Conservation (phyloP, 164 flowering plant species). For the Dillenia suffruticosa region DNA sequence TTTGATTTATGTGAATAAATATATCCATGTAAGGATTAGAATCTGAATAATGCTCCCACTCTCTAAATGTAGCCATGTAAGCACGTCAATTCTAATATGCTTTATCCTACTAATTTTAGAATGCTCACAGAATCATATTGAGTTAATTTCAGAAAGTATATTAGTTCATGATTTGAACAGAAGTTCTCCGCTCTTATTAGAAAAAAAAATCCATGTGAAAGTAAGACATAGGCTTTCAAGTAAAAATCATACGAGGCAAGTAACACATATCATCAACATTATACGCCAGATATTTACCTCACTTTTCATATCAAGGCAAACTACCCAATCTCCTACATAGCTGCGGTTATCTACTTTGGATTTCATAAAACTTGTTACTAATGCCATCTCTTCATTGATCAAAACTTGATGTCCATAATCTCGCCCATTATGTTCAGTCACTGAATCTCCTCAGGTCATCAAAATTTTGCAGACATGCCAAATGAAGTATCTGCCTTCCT, state of each 20-base stretch:
- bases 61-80: too few relatives aligned
- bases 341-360: conserved; percentile 62
- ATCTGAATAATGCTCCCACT: too few relatives aligned
- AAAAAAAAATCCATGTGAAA: too few relatives aligned
- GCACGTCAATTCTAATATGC: too few relatives aligned
- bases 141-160: too few relatives aligned
- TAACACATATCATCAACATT: conserved; percentile 3
- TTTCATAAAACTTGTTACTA: conserved; percentile 75
- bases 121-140: too few relatives aligned
- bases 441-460: conserved; percentile 89
- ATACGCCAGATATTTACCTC: conserved; percentile 30
- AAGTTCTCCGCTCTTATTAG: too few relatives aligned
- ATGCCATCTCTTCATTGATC: conserved; percentile 55
- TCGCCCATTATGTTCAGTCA: conserved; percentile 89
- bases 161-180: too few relatives aligned
- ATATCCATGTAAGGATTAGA: too few relatives aligned
- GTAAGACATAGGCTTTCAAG: neutral
- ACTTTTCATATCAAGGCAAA: conserved; percentile 52
- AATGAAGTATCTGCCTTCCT: conserved; percentile 70
- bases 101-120: too few relatives aligned
- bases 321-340: conserved; percentile 98
- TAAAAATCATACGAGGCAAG: conserved; percentile 2
- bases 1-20: too few relatives aligned
- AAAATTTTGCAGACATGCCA: conserved; percentile 84
- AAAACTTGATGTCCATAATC: conserved; percentile 89